phyloP scores from a whole-genome alignment of 163 green algal species.

The Chlorella variabilis region DNA sequence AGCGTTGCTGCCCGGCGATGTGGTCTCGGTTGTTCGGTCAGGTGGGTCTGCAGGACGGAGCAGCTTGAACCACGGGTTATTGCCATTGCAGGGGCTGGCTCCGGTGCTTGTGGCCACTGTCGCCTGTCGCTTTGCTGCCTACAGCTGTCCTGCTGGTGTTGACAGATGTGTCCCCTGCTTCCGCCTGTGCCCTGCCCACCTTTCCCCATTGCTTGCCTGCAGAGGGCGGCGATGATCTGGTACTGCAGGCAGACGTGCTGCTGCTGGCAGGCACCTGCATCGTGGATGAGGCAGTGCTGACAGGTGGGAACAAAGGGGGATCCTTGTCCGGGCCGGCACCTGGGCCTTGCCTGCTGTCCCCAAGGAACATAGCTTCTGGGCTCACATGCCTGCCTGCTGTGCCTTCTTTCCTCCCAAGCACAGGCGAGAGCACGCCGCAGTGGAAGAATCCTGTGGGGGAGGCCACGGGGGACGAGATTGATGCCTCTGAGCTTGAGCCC shows the following conservation, averaged over 20 bases:
- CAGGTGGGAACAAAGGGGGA: too few species aligned
- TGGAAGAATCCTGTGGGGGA: conserved; percentile 87
- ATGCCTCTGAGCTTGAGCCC: conserved; percentile 40
- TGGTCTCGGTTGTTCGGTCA: conserved; percentile 89
- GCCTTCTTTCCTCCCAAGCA: background rate
- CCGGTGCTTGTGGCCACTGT: too few species aligned
- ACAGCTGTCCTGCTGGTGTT: too few species aligned
- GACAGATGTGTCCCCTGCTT: too few species aligned
- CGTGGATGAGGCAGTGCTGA: conserved; percentile 97
- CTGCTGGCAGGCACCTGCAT: conserved; percentile 93
- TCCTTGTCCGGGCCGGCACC: too few species aligned
- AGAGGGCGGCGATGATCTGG: conserved; percentile 56
- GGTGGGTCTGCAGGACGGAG: conserved; percentile 23
- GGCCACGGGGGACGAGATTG: conserved; percentile 46
- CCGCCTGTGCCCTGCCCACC: background rate
- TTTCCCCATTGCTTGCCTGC: background rate
- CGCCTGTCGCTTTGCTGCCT: background rate
- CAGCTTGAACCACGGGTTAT: too few species aligned
- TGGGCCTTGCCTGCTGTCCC: too few species aligned
- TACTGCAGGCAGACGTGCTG: conserved; percentile 91
- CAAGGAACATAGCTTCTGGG: background rate
- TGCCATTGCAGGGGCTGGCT: background rate
- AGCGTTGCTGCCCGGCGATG: conserved; percentile 92
- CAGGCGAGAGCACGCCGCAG: conserved; percentile 92
- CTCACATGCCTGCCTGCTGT: background rate